Evolutionary conservation across 208 protist species (phyloP).

Genomic region (Porcisia hertigi): DNA sequence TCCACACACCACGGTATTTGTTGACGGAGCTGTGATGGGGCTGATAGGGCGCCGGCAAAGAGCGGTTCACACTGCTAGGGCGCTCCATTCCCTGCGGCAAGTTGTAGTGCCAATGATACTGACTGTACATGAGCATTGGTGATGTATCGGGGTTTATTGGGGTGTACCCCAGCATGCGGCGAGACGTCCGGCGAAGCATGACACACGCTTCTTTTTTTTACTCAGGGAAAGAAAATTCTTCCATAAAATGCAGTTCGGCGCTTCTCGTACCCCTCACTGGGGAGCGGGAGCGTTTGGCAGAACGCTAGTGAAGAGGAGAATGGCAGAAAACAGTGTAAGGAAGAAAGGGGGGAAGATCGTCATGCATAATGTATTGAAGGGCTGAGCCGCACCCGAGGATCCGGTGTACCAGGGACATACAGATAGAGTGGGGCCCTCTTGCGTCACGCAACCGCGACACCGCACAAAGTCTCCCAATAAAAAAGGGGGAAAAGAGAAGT

Average conservation of each 20-base stretch:
- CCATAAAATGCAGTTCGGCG: neutral
- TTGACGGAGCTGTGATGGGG: conserved; percentile 69
- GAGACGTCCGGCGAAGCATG: conserved; percentile 64
- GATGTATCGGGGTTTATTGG: conserved; percentile 88
- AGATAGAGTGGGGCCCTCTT: neutral
- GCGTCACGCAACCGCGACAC: neutral
- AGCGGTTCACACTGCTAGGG: conserved; percentile 80
- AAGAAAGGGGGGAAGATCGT: neutral
- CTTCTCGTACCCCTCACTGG: neutral
- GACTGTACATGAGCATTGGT: conserved; percentile 87
- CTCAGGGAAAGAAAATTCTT: too few relatives aligned
- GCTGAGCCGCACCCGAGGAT: neutral
- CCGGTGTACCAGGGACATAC: neutral
- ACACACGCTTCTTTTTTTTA: neutral
- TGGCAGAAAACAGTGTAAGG: neutral
- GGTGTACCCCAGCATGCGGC: conserved; percentile 67
- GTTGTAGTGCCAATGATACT: conserved; percentile 92
- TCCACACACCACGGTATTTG: conserved; percentile 87
- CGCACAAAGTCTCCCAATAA: neutral
- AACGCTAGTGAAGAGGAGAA: conserved; percentile 4
- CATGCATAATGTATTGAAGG: neutral
- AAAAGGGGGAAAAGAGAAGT: neutral
- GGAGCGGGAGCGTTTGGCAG: neutral
- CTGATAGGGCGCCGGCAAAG: conserved; percentile 66
- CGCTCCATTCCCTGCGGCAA: conserved; percentile 86